Evolutionary conservation across 2,329 filamentous ascomycete genomes (phyloP), one percentile per base, ranked within the genome.

Genomic region (Pezicula carpinea): DNA sequence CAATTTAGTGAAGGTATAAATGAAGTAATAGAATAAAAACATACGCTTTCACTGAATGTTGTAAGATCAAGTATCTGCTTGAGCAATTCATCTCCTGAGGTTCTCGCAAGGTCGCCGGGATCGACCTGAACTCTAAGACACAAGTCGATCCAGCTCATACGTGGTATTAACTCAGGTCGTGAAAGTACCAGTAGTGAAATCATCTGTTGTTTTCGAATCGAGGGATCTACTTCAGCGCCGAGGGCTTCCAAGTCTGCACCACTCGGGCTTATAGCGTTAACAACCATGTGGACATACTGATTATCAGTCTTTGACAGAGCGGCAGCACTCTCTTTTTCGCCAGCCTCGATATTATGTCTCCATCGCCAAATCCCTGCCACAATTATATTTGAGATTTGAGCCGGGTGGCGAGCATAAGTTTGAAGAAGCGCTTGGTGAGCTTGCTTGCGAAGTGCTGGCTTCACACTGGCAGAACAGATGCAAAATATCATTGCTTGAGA

Each of bases 71-170:
- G 66, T 41, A 96, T 81, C 59, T 91, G 80, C 26, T 78, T 67
- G 41, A 97, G 72, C 51, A 93, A 79, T 8, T 75, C 67, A 38
- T 81, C 72, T 22, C 85, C 71, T 46, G 83, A 74, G 44, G 81
- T 77, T 47, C 74, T 74, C 2, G 85, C 88, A 47, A 99, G 75
- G 18, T 79, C 72, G 15, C 91, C 92, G 5, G 93, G 93, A 64
- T 99, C 93, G 11, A 89, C 72, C 11, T 84, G 85, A 54, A 87
- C 84, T 50, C 82, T 82, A 46, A 97, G 75, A 60, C 89, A 95
- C 3, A 90, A 70, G 35, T 93, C 85, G 59, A 99, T 97, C 95
- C 95, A 99, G 51, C 80, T 87, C 17, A 83, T 76, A 49, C 80
- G 79, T 0, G 89, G 85, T 49, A 97, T 78, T 31, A 99, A 70